Base-by-base conservation (phyloP, 2,329 filamentous ascomycete genomes). In the Claviceps maximensis region DNA sequence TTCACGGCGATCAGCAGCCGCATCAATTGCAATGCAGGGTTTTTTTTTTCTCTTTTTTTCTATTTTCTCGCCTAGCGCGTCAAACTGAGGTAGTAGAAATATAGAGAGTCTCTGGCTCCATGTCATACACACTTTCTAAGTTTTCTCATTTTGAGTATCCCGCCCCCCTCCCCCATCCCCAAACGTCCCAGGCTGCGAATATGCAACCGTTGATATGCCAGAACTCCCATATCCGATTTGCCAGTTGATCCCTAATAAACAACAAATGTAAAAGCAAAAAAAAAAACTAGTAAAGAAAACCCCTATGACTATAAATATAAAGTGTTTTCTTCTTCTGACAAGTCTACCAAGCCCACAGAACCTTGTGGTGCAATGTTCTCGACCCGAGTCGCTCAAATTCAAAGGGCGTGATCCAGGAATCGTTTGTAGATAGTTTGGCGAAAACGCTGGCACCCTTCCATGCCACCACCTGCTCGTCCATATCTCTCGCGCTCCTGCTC, bases 381-480 rank as follows among this genome's bases (percentile, higher is more conserved):
- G 82, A 78, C 3, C 90, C 91, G 52, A 96, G 67, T 55, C 88
- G 80, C 71, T 96, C 89, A 69, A 91, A 96, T 74, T 97, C 91
- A 61, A 85, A 76, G 47, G 82, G 80, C 15, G 84, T 86, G 63
- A 97, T 88, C 93, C 93, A 98, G 62, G 86, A 93, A 67, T 98
- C 93, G 69, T 97, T 97, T 17, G 89, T 90, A 47, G 83, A 80
- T 60, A 97, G 72, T 71, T 95, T 89, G 2, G 89, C 90, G 74
- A 96, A 98, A 17, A 98, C 90, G 65, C 89, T 95, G 0, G 88
- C 93, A 4, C 93, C 93, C 76, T 98, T 98, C 93, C 93, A 98
- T 9, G 85, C 84, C 51, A 97, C 86, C n/a, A 97, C 90, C 69
- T 96, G 89, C 55, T 93, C 89, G 69, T 98, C 93, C 73, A 98